Conservation (phyloP, 306 rosid species). For the Corylus heterophylla region DNA sequence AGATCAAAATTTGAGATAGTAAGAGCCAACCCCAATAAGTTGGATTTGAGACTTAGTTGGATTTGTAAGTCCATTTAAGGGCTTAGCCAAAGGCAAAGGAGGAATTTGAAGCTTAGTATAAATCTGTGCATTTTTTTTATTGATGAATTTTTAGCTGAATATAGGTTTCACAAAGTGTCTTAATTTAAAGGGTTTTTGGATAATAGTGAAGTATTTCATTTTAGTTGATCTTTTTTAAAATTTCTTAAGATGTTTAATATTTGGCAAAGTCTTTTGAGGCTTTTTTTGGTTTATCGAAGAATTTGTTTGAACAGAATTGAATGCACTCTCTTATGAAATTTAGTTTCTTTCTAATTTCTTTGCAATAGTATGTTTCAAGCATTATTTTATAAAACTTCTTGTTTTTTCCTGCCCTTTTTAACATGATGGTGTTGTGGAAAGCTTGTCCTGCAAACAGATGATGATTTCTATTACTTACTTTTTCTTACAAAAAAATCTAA, state of each 20-base stretch:
- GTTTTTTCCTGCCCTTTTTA: not conserved
- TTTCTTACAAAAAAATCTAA: conserved; percentile 15
- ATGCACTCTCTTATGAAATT: not conserved
- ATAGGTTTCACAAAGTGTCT: too few relatives aligned
- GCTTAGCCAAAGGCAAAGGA: not conserved
- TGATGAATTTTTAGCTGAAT: not conserved
- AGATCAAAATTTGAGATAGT: not conserved
- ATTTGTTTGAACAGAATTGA: not conserved
- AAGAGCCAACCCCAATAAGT: not conserved
- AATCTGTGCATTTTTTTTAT: not conserved
- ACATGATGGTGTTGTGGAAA: not conserved
- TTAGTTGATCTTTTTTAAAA: not conserved
- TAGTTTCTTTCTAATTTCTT: not conserved
- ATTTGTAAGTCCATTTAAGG: not conserved
- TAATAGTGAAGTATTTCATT: not conserved
- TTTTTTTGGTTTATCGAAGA: not conserved
- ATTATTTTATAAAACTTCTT: too few relatives aligned
- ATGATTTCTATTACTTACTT: not conserved
- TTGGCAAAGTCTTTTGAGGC: not conserved
- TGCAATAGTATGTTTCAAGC: not conserved
- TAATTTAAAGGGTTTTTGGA: not conserved
- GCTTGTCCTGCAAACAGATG: not conserved
- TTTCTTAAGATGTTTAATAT: not conserved
- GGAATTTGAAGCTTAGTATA: not conserved
- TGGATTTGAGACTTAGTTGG: not conserved